Evolutionary conservation across 371 early-diverging fungal genomes (phyloP).

Genomic region (Lichtheimia ornata): DNA sequence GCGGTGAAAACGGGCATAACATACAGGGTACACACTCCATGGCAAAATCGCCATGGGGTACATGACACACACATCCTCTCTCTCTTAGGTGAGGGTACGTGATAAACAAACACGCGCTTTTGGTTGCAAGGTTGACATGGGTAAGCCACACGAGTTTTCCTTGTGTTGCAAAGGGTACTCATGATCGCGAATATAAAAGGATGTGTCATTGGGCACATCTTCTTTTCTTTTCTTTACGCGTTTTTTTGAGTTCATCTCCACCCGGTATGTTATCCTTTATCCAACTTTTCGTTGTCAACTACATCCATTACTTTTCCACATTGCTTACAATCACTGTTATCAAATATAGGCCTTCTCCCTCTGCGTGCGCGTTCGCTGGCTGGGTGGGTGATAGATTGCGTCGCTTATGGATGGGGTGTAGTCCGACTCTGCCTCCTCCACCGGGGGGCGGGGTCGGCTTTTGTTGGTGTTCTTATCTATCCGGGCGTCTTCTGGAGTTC

Average conservation of each 20-base stretch:
- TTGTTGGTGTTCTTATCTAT: neutral
- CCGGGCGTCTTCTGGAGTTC: neutral
- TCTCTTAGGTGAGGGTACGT: neutral
- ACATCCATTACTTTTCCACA: neutral
- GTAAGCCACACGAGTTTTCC: too few relatives aligned
- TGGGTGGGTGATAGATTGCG: neutral
- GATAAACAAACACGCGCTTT: constrained; percentile 1
- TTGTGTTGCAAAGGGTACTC: too few relatives aligned
- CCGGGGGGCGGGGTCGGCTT: constrained; percentile 17
- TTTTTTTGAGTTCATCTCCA: too few relatives aligned
- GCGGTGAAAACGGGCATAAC: too few relatives aligned
- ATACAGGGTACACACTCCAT: too few relatives aligned
- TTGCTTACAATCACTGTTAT: neutral
- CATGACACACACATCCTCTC: too few relatives aligned
- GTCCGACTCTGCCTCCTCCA: constrained; percentile 21
- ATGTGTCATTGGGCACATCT: too few relatives aligned
- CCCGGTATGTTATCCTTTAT: neutral
- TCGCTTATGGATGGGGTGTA: constrained; percentile 4
- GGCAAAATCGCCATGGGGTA: too few relatives aligned
- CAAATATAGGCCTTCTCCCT: neutral
- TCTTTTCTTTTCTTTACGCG: too few relatives aligned
- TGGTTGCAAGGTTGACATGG: too few relatives aligned
- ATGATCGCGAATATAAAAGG: too few relatives aligned
- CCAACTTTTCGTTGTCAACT: neutral
- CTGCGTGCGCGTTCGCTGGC: constrained; percentile 1